Base-by-base conservation (phyloP, 805 yeast species). In the Cyberlindnera euphorbiae region DNA sequence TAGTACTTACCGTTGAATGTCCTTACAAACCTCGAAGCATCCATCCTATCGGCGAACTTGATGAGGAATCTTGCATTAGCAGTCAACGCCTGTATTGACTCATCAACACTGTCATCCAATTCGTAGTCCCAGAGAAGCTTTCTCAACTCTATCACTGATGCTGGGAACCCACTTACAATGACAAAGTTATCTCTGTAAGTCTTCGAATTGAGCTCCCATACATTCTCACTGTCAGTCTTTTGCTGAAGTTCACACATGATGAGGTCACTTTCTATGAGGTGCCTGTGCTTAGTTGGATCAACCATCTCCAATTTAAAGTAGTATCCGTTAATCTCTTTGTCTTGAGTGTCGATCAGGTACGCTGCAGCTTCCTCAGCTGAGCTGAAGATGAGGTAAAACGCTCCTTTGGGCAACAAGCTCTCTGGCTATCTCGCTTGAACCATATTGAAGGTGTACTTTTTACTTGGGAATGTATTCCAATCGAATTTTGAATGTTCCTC, bases 361-460 rank as follows among this genome's bases (percentile, higher is more conserved):
- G 63, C 63, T 15, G 73, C 63, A 0, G 87, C 85, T 14, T 67
- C 69, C 17, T 64, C 61, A 26, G 55, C 51, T 26, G 61, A 56
- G 5, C 62, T 61, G 49, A 82, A 82, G 6, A 75, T 52, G 24
- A 82, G 54, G 51, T 71, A 80, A 52, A 76, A 77, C 5, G 69
- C 64, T 28, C 73, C 71, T 40, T 65, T 58, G 19, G 72, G 67
- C 26, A 58, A 44, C 17, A 81, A 51, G 13, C 61, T 67, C 3
- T 52, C 33, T 0, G 75, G 71, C 42, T 70, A 62, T 35, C 88
- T 54, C 10, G 73, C 72, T 38, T 76, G 68, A 12, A 74, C 60
- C 3, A 71, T 64, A n/a, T 56, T 55, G 33, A 72, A 63, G 17
- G 6, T 11, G 14, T 28, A 33, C 8, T 23, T 9, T 24, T 31